Conservation (phyloP, 2,329 filamentous ascomycete genomes). For the Clonostachys rosea region DNA sequence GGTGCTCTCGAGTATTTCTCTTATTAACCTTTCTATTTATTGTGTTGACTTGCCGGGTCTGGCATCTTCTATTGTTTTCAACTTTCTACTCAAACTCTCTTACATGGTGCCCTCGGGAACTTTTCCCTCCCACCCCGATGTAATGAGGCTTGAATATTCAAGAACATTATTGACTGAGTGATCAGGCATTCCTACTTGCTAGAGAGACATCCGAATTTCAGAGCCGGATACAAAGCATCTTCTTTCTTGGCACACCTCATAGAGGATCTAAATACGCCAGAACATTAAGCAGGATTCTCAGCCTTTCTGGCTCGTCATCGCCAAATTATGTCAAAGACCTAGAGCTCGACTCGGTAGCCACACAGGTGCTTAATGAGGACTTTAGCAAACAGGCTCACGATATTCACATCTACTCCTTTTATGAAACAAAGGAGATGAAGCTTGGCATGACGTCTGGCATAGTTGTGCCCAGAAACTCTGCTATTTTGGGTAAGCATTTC, state of each 20-base stretch:
- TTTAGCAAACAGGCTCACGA: constrained; percentile 16
- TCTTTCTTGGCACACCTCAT: constrained; percentile 28
- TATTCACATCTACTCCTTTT: constrained; percentile 24
- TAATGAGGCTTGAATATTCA: neutral
- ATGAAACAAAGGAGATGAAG: constrained; percentile 19
- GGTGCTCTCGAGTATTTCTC: neutral
- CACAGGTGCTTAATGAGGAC: constrained; percentile 22
- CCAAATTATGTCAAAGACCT: constrained; percentile 16
- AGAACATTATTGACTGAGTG: neutral
- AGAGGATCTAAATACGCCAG: constrained; percentile 20
- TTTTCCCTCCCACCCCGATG: too few relatives aligned
- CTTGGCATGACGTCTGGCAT: constrained; percentile 11
- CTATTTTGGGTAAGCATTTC: constrained; percentile 16
- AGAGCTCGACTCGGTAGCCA: constrained; percentile 10
- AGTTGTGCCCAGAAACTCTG: constrained; percentile 23
- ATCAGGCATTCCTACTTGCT: constrained; percentile 13
- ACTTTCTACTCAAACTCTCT: too few relatives aligned
- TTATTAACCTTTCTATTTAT: too few relatives aligned
- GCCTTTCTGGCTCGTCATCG: constrained; percentile 7
- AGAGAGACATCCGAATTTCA: constrained; percentile 3
- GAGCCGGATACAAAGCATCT: constrained; percentile 16
- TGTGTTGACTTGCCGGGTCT: too few relatives aligned
- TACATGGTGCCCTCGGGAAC: neutral
- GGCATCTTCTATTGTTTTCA: too few relatives aligned
- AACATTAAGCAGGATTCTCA: constrained; percentile 15